Evolutionary conservation across 305 asterid species (phyloP), one percentile per base, ranked within the genome.

Genomic region (Lippia alba): DNA sequence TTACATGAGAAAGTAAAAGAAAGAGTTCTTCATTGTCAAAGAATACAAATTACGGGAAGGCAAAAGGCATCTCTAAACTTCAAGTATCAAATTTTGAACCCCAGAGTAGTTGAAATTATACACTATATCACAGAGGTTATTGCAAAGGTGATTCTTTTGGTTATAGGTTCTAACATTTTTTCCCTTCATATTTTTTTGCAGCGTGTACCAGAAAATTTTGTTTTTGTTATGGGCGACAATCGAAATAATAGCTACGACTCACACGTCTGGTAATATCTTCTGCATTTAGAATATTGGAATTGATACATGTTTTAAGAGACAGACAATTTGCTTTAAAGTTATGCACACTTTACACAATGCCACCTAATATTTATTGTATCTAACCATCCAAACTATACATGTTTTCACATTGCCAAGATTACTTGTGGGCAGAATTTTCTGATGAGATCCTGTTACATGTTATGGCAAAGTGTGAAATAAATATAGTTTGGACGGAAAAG

Each of bases 161-260:
- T 67, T 67, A 46, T 39, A 63, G 66, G 45, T 61, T 5, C 56
- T 67, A 19, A 33, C 41, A 46, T 68, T 6, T 66, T 55, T 56
- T 24, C 3, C 30, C 48, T 64, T 45, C 64, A 15, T 69, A 3
- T 61, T 55, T 19, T 70, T 20, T 59, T 82, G 89, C 96, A 94
- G 99, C 87, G 78, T 56, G 97, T 94, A 61, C 98, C 99, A 17
- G 84, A 92, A 70, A 81, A 89, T 68, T 87, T 80, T 14, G 89
- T 92, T 62, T 94, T 94, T 33, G 99, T 94, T 66, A 94, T 94
- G 99, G 98, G 99, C 0, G 99, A 94, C 73, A 94, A 94, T 75
- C 91, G 98, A 69, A 94, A 94, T 60, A 92, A 94, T 80, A 92
- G 99, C 86, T 94, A 94, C 4, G 99, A 94, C 79, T 94, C 98